A percentile compares a stretch with the other conserved stretches of the same genome.
Conservation (phyloP, 2,329 filamentous ascomycete species). For the Metarhizium album region DNA sequence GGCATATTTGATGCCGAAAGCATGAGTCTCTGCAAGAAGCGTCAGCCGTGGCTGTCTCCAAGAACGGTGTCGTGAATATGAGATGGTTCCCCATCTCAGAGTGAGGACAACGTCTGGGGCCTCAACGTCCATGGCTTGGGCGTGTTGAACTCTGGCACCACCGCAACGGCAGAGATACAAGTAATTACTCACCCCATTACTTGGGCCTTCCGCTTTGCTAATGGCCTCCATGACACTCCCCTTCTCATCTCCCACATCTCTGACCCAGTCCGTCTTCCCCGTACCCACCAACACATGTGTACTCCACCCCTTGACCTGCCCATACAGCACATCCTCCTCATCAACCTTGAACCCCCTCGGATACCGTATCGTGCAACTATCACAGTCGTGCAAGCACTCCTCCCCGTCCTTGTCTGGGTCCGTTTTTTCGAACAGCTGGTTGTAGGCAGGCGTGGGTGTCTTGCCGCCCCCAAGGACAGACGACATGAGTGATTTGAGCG, state of each 20-base stretch:
- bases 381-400: constrained; percentile 81
- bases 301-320: constrained; percentile 74
- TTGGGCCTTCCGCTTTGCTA: constrained; percentile 43
- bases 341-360: constrained; percentile 66
- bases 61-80: neutral
- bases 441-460: constrained; percentile 16
- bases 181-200: constrained; percentile 51
- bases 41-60: neutral
- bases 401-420: constrained; percentile 73
- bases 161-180: neutral
- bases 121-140: neutral
- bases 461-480: constrained; percentile 19
- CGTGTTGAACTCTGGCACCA: neutral
- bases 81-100: too few species aligned
- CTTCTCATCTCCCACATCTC: constrained; percentile 80
- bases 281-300: constrained; percentile 89
- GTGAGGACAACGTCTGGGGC: neutral
- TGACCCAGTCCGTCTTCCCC: constrained; percentile 91
- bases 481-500: constrained; percentile 22
- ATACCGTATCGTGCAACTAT: constrained; percentile 66
- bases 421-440: constrained; percentile 61
- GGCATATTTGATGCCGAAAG: constrained; percentile 88
- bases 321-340: constrained; percentile 68
- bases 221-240: constrained; percentile 76
- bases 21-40: constrained; percentile 59